These are phyloP conservation scores for Geoglossum cookeanum DNA, from an alignment of 2,329 filamentous ascomycete genomes.

Conservation along the genomic window DNA sequence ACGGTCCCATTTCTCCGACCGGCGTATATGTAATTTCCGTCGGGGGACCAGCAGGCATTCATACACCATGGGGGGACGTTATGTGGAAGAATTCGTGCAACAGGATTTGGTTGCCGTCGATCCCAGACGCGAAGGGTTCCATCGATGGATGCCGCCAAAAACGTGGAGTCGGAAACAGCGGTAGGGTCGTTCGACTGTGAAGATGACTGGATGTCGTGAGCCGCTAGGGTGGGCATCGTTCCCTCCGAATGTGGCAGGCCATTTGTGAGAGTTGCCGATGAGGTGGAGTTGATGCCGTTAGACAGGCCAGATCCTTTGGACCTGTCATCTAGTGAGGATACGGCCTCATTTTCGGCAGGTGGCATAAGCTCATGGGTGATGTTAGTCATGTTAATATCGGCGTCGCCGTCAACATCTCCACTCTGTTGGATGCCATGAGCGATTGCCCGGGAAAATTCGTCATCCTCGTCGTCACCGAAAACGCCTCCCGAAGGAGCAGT, in stretches of 20 bases:
- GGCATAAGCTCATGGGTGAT: slow-evolving; percentile 24
- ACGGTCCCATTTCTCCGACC: slow-evolving; percentile 82
- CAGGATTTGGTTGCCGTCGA: slow-evolving; percentile 50
- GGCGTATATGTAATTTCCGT: slow-evolving; percentile 89
- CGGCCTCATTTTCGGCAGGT: slow-evolving; percentile 13
- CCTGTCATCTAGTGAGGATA: slow-evolving; percentile 1
- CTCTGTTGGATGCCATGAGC: slow-evolving; percentile 30
- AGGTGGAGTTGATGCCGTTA: background rate
- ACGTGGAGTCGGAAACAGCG: slow-evolving; percentile 52
- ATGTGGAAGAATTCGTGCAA: slow-evolving; percentile 59
- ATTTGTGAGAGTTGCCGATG: slow-evolving; percentile 17
- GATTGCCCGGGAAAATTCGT: slow-evolving; percentile 62
- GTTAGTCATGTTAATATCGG: slow-evolving; percentile 26
- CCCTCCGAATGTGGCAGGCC: slow-evolving; percentile 33
- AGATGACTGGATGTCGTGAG: slow-evolving; percentile 6
- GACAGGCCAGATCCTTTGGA: slow-evolving; percentile 5
- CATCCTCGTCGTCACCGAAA: slow-evolving; percentile 68
- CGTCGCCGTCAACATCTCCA: slow-evolving; percentile 24
- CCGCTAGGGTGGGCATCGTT: slow-evolving; percentile 16
- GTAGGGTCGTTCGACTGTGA: background rate
- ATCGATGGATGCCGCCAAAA: slow-evolving; percentile 75
- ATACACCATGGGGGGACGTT: slow-evolving; percentile 91
- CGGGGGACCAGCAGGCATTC: slow-evolving; percentile 88
- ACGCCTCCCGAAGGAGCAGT: slow-evolving; percentile 33
- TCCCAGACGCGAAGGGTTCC: slow-evolving; percentile 91